Percentiles rank a stretch among this genome's conserved stretches.
These are phyloP conservation scores for Bipolaris oryzae DNA, from an alignment of 2,329 filamentous ascomycete species.

Conservation along the genomic window DNA sequence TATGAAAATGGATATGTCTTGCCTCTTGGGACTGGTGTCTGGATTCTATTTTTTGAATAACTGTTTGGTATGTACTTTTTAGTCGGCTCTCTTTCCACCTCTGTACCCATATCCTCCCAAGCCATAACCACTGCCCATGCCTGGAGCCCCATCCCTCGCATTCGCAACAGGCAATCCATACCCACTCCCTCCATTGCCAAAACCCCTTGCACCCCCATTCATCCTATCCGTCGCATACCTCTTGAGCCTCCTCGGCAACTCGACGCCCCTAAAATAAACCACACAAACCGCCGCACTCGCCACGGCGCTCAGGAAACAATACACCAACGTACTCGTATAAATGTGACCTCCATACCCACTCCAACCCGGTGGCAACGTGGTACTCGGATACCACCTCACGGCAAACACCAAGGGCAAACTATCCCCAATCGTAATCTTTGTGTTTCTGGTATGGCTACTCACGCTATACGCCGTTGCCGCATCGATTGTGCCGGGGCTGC, in stretches of 20 bases:
- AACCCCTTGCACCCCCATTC: conserved; percentile 46
- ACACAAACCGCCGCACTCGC: conserved; percentile 59
- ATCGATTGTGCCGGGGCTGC: conserved; percentile 75
- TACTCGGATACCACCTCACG: conserved; percentile 85
- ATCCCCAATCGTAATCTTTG: conserved; percentile 84
- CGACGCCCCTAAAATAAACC: conserved; percentile 61
- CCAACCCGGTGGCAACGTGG: conserved; percentile 67
- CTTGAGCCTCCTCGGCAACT: conserved; percentile 58
- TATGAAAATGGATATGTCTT: background rate
- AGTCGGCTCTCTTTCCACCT: conserved; percentile 52
- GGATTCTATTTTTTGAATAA: background rate
- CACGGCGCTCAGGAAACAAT: conserved; percentile 55
- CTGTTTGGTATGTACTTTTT: background rate
- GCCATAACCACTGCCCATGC: conserved; percentile 49
- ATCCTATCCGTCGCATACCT: conserved; percentile 63
- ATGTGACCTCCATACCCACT: conserved; percentile 58
- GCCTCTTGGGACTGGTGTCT: background rate
- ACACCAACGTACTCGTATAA: conserved; percentile 57
- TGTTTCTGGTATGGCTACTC: conserved; percentile 63
- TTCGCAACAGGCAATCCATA: conserved; percentile 44
- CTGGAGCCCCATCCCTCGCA: conserved; percentile 40
- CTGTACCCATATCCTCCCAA: conserved; percentile 54
- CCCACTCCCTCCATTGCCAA: conserved; percentile 35
- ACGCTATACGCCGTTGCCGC: conserved; percentile 87
- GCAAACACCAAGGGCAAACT: conserved; percentile 77